Evolutionary conservation across 140 eudicot species (phyloP).

Genomic region (Cichorium intybus): DNA sequence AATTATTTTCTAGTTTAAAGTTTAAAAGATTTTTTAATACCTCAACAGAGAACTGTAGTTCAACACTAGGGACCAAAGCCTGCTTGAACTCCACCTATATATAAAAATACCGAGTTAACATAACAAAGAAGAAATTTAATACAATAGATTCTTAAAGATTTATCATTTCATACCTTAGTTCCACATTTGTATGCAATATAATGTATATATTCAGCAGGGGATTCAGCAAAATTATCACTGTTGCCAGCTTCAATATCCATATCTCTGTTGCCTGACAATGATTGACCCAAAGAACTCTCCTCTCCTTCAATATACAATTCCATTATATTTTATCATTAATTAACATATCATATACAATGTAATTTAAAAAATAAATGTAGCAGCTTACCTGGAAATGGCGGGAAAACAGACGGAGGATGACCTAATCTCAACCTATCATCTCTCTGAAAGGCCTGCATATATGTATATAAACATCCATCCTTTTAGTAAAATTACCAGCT

Average conservation of each 20-base stretch:
- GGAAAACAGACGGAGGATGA: constrained; percentile 48
- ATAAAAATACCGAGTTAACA: not conserved
- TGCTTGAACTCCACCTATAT: constrained; percentile 80
- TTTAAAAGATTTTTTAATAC: constrained; percentile 26
- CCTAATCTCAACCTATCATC: constrained; percentile 63
- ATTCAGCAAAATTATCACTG: constrained; percentile 49
- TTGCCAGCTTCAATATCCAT: constrained; percentile 59
- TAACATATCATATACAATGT: not conserved
- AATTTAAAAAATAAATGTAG: not conserved
- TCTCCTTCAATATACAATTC: constrained; percentile 47
- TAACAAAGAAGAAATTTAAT: not conserved
- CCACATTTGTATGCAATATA: constrained; percentile 84
- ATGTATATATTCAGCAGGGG: constrained; percentile 65
- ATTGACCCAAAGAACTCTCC: constrained; percentile 53
- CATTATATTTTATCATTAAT: not conserved
- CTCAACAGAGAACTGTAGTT: constrained; percentile 71
- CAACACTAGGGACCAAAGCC: constrained; percentile 50
- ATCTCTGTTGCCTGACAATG: constrained; percentile 63
- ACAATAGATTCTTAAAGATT: not conserved
- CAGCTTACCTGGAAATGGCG: constrained; percentile 61
- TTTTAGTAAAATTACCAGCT: not conserved
- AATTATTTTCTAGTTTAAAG: not conserved
- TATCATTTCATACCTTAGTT: constrained; percentile 57
- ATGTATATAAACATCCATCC: not conserved
- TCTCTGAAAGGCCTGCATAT: constrained; percentile 60